A percentile compares a stretch with the other conserved stretches of the same genome.
Conservation (phyloP, 2,329 filamentous ascomycete species). For the Trematosphaeria pertusa region DNA sequence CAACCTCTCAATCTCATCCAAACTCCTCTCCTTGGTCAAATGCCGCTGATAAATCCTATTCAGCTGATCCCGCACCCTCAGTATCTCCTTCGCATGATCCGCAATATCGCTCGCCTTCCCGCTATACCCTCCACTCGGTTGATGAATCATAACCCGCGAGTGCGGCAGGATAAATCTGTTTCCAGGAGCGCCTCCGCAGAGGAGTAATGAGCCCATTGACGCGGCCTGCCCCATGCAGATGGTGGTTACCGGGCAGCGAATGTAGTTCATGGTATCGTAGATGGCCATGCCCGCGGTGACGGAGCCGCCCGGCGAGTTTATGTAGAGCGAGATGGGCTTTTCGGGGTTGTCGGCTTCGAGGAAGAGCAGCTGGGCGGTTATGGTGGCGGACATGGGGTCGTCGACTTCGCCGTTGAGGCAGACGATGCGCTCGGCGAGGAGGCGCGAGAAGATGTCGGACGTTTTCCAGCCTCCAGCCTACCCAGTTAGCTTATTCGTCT, state of each 20-base stretch:
- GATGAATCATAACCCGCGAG: slow-evolving; percentile 95
- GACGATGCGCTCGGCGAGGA: slow-evolving; percentile 81
- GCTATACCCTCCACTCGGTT: slow-evolving; percentile 79
- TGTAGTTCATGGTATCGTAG: slow-evolving; percentile 99
- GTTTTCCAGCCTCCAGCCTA: slow-evolving; percentile 61
- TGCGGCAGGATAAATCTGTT: slow-evolving; percentile 92
- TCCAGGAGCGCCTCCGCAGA: slow-evolving; percentile 84
- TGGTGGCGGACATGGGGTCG: slow-evolving; percentile 87
- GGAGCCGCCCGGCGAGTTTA: slow-evolving; percentile 93
- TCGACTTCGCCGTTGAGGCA: slow-evolving; percentile 92
- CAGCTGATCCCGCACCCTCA: slow-evolving; percentile 81
- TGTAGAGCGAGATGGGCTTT: slow-evolving; percentile 96
- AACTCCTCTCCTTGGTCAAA: slow-evolving; percentile 76
- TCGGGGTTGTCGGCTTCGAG: slow-evolving; percentile 96
- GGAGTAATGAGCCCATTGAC: slow-evolving; percentile 89
- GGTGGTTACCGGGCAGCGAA: slow-evolving; percentile 88
- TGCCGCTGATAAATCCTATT: slow-evolving; percentile 91
- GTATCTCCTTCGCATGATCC: slow-evolving; percentile 96
- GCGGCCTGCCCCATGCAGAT: slow-evolving; percentile 95
- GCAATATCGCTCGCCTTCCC: slow-evolving; percentile 82
- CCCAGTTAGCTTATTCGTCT: slow-evolving; percentile 36
- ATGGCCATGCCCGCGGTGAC: slow-evolving; percentile 87
- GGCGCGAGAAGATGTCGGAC: slow-evolving; percentile 56
- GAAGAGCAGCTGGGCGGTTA: slow-evolving; percentile 95
- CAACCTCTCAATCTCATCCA: slow-evolving; percentile 87